Base-by-base conservation (phyloP, 352 stramenopile species). In the Phytophthora fragariae region DNA sequence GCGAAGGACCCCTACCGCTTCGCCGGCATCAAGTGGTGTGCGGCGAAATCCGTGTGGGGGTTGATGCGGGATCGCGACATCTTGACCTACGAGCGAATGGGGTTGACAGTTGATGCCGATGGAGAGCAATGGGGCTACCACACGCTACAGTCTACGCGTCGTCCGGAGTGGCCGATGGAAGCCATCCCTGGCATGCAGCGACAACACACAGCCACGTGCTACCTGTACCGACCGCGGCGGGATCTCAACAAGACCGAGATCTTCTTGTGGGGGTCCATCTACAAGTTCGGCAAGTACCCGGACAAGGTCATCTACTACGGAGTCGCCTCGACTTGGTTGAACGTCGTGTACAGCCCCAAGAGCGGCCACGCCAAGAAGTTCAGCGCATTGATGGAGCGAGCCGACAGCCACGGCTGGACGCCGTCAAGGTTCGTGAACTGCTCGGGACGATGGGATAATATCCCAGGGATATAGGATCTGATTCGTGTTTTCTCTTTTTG, bases 51-150 rank as follows among this genome's bases (percentile, higher is more conserved):
- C 3, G 58, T 61, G 1, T 67, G 68, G 41, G 72, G 76, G 0
- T 55, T 82, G 17, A 65, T 73, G 37, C 31, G 53, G 12, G 63
- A 82, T 37, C 72, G 73, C 6, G 76, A 82, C 54, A 24, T 75
- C 10, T 63, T 82, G 15, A 78, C 65, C 10, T 82, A 82, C 57
- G 76, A 82, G 56, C 76, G 76, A n/a, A 76, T 76, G 65, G 76
- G 72, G 1, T 35, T 68, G 17, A 76, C 75, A 2, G 50, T 75
- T 3, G 75, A 83, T 46, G 65, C 63, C 10, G 54, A 72, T 8
- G 75, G 66, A 0, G 53, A 79, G 21, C 65, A 77, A 53, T 65
- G 75, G 50, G 73, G 53, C 1, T 83, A 81, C n/a, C 76, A 83
- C 33, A 69, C 70, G 3, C 33, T 81, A 54, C 73, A 80, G 35